These are phyloP conservation scores for Fibroporia radiculosa DNA, from an alignment of 768 basidiomycete species.

Conservation along the genomic window DNA sequence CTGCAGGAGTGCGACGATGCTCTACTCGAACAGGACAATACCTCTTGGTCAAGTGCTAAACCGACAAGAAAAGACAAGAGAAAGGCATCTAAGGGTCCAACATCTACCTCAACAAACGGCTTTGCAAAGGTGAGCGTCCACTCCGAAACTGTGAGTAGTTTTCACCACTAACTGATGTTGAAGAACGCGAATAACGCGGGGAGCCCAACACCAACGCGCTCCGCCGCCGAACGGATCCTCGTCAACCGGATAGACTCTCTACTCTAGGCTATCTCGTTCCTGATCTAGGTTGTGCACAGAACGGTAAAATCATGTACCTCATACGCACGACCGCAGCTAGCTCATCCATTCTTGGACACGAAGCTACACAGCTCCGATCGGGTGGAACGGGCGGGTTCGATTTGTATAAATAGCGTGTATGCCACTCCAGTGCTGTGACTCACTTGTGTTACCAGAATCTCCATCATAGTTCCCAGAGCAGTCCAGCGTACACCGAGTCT, in stretches of 20 bases:
- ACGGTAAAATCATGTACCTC: neutral
- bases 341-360: neutral
- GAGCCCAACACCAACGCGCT: neutral
- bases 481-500: neutral
- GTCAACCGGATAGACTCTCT: neutral
- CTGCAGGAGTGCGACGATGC: conserved; percentile 7
- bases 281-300: neutral
- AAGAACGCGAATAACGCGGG: neutral
- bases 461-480: neutral
- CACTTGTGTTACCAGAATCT: neutral
- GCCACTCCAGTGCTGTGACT: neutral
- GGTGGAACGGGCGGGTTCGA: neutral
- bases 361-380: too few relatives aligned
- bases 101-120: neutral
- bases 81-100: neutral
- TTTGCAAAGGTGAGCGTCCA: neutral
- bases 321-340: too few relatives aligned
- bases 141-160: neutral
- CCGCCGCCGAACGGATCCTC: neutral
- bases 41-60: conserved; percentile 8
- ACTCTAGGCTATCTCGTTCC: neutral
- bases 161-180: too few relatives aligned
- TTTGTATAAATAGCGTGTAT: conserved; percentile 2
- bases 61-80: neutral
- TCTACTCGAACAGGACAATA: conserved; percentile 13